Evolutionary conservation across 768 basidiomycete genomes (phyloP).

Genomic region (Collybia sordida): DNA sequence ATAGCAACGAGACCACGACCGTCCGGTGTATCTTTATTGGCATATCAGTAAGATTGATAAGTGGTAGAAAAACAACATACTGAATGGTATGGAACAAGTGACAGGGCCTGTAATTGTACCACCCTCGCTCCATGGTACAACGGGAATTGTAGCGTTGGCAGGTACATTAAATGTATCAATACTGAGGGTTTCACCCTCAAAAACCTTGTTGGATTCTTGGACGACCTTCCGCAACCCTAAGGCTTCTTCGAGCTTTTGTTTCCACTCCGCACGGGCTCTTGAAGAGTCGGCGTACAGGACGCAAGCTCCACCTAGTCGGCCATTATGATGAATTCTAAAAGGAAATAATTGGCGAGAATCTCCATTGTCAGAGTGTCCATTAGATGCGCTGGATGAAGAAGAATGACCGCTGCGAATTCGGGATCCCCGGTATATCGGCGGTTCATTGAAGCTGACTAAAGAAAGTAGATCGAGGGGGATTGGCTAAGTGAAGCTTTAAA

Average conservation of each 20-base stretch:
- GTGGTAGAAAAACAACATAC: constrained; percentile 40
- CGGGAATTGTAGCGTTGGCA: constrained; percentile 45
- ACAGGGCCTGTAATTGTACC: constrained; percentile 78
- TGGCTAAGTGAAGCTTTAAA: constrained; percentile 56
- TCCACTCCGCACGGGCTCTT: constrained; percentile 80
- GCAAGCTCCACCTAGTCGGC: constrained; percentile 80
- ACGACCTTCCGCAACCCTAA: constrained; percentile 82
- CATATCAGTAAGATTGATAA: background rate
- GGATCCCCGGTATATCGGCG: constrained; percentile 67
- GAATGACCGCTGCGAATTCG: constrained; percentile 51
- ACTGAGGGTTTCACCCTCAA: constrained; percentile 89
- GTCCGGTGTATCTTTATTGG: constrained; percentile 71
- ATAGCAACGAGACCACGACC: constrained; percentile 82
- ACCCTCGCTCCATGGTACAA: constrained; percentile 64
- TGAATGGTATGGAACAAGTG: constrained; percentile 93
- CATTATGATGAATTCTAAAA: constrained; percentile 85
- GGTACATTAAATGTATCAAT: constrained; percentile 84
- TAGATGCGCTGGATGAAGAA: constrained; percentile 18
- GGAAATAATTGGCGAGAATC: constrained; percentile 82
- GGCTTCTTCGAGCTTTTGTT: constrained; percentile 88
- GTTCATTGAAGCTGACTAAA: constrained; percentile 78
- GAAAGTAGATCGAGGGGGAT: constrained; percentile 90
- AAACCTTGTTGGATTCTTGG: constrained; percentile 93
- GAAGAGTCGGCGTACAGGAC: constrained; percentile 81
- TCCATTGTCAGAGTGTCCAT: constrained; percentile 38